Evolutionary conservation across 148 eudicot genomes (phyloP), one percentile per base, ranked within the genome.

Genomic region (Vaccinium darrowii): DNA sequence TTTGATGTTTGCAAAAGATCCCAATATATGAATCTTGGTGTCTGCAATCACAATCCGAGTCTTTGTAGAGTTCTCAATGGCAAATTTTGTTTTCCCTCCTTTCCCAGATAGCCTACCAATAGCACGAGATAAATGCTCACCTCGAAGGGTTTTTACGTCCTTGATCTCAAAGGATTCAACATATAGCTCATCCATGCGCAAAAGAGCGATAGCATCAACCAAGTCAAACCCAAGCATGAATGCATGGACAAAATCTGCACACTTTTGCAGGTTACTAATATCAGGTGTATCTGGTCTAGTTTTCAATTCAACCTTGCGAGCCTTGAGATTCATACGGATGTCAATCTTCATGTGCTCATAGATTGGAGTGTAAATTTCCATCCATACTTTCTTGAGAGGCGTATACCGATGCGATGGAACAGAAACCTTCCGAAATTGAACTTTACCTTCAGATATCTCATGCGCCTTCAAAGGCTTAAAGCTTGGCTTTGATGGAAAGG

Each of bases 11-110:
- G 94, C 84, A 84, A 90, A 90, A 0, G 97, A 89, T 2, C 98
- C 98, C 86, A 95, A 83, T 33, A 95, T 90, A 80, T 94, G 95
- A 86, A 95, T 95, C 89, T 90, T 90, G 11, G 91, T 78, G 79
- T 94, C 94, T 0, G 98, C 98, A 86, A 95, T 93, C 54, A 95
- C 98, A 83, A 95, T 95, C 79, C 98, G 86, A 0, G 98, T 95
- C 87, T 88, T 92, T 0, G 98, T 95, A 0, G 98, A 90, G 67
- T 95, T 95, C 88, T 95, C 98, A 60, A 95, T 94, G 2, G 98
- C 98, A 82, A 95, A 95, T 86, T 91, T 95, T 1, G 97, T 94
- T 77, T 91, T 94, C 51, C 98, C 98, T 43, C 97, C 98, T 87
- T 95, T 95, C 25, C 98, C 98, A 19, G 95, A 92, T 39, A 95